Percentiles rank a stretch among this genome's conserved stretches.
Evolutionary conservation across 108 stramenopile species (phyloP).

Genomic region (Mayamaea pseudoterrestris): DNA sequence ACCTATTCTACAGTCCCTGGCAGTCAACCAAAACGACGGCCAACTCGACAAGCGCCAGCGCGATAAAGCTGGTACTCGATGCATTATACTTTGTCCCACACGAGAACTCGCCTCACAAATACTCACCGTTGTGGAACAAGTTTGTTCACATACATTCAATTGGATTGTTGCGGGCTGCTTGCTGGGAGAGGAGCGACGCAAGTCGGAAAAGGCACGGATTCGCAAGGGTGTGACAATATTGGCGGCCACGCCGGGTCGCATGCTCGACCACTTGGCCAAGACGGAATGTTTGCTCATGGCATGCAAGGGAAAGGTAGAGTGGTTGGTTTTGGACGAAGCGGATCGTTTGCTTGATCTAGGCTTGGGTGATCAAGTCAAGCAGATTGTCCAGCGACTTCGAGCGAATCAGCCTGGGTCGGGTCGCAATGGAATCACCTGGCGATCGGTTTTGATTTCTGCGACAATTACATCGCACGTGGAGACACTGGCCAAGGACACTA

Average conservation of each 20-base stretch:
- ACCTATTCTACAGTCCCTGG: conserved; percentile 59
- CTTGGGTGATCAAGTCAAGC: conserved; percentile 79
- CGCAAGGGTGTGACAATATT: conserved; percentile 86
- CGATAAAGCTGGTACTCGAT: conserved; percentile 46
- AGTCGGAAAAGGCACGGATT: conserved; percentile 90
- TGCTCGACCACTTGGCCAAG: conserved; percentile 87
- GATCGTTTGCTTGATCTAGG: conserved; percentile 94
- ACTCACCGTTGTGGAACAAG: conserved; percentile 26
- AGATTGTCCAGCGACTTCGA: conserved; percentile 70
- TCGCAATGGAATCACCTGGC: conserved; percentile 30
- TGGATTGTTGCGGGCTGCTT: conserved; percentile 85
- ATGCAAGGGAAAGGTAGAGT: conserved; percentile 51
- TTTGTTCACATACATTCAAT: conserved; percentile 54
- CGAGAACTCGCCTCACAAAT: conserved; percentile 90
- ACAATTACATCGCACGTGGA: conserved; percentile 62
- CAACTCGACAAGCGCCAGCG: not conserved
- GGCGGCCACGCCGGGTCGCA: conserved; percentile 95
- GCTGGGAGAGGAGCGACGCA: conserved; percentile 88
- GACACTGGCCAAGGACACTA: conserved; percentile 42
- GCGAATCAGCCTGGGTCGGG: conserved; percentile 45
- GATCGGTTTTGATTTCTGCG: conserved; percentile 81
- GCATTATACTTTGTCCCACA: conserved; percentile 85
- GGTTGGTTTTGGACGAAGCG: conserved; percentile 92
- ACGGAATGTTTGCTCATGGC: conserved; percentile 67
- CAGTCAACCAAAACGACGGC: conserved; percentile 14